phyloP scores from a whole-genome alignment of 257 asterid species.

The Primulina eburnea region DNA sequence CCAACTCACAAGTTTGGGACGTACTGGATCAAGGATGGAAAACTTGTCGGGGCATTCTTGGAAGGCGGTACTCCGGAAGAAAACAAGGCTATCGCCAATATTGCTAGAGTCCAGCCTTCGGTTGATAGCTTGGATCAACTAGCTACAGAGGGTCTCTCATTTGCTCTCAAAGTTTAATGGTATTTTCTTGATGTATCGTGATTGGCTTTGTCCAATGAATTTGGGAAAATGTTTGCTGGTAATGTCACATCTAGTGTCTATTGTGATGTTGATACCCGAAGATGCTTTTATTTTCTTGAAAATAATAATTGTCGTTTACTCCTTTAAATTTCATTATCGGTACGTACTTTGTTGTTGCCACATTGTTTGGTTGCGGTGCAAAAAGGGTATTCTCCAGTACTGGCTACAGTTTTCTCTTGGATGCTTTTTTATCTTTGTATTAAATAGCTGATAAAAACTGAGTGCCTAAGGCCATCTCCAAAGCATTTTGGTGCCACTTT shows the following conservation, averaged over 20 bases:
- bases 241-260: not conserved
- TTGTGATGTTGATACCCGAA: not conserved
- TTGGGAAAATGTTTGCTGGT: not conserved
- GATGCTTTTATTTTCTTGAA: not conserved
- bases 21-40: slow-evolving; percentile 85
- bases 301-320: no score
- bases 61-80: slow-evolving; percentile 89
- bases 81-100: slow-evolving; percentile 76
- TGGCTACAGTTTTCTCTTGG: not conserved
- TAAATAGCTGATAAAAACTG: not conserved
- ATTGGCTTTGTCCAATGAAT: not conserved
- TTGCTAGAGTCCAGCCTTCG: slow-evolving; percentile 73
- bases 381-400: no score
- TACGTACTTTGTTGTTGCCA: not conserved
- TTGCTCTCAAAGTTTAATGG: slow-evolving; percentile 61
- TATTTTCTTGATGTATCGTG: not conserved
- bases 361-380: no score
- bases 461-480: no score
- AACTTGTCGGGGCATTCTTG: slow-evolving; percentile 74
- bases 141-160: slow-evolving; percentile 63
- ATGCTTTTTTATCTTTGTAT: no score
- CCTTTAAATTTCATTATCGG: no score
- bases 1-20: slow-evolving; percentile 77
- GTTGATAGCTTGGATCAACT: slow-evolving; percentile 29
- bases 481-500: no score